phyloP scores from a whole-genome alignment of 768 basidiomycete genomes.

The Kwoniella pini region DNA sequence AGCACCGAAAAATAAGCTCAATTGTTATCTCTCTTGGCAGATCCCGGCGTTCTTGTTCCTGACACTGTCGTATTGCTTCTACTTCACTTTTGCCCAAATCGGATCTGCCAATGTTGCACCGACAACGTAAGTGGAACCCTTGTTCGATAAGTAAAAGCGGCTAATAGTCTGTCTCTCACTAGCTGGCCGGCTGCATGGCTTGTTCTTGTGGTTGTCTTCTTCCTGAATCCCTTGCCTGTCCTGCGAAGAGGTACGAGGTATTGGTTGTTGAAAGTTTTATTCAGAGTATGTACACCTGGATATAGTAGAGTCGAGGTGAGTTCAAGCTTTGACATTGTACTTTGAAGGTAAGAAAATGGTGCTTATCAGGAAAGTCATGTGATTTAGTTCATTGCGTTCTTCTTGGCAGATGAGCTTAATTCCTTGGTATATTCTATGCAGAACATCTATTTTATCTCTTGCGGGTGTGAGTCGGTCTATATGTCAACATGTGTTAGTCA shows the following conservation, averaged over 20 bases:
- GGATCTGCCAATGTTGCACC: constrained; percentile 64
- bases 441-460: constrained; percentile 71
- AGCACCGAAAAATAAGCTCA: not conserved
- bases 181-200: constrained; percentile 67
- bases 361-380: no score
- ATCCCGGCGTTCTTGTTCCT: constrained; percentile 77
- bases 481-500: not conserved
- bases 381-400: constrained; percentile 57
- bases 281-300: constrained; percentile 69
- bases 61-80: constrained; percentile 75
- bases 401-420: constrained; percentile 56
- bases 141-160: no score
- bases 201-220: constrained; percentile 61
- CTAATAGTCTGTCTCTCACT: no score
- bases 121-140: constrained; percentile 62
- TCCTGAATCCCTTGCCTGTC: constrained; percentile 76
- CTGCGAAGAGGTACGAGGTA: constrained; percentile 67
- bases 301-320: constrained; percentile 71
- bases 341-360: not conserved
- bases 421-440: constrained; percentile 74
- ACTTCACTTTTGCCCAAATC: constrained; percentile 73
- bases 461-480: constrained; percentile 56
- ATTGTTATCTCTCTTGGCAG: constrained; percentile 55
- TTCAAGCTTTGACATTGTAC: not conserved
- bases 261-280: constrained; percentile 73